These are phyloP conservation scores for Stygiomarasmius scandens DNA, from an alignment of 1,284 basidiomycete species.

Conservation along the genomic window DNA sequence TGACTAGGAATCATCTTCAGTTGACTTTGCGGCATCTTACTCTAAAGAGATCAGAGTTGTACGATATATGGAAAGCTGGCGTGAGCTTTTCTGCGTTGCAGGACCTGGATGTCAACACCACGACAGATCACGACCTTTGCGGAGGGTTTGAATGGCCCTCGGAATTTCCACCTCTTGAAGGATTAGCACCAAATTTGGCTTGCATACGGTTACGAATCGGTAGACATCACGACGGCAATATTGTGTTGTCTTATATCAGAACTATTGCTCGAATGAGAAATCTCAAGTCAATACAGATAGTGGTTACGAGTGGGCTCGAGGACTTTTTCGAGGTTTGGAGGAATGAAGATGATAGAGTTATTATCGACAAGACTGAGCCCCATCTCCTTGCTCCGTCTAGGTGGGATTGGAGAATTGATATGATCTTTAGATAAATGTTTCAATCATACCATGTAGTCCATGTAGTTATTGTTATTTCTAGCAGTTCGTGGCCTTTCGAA, in stretches of 20 bases:
- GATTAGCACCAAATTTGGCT: background rate
- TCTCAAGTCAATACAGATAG: background rate
- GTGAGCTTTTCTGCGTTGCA: background rate
- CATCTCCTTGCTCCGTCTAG: no score
- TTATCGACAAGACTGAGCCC: no score
- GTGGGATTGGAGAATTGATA: no score
- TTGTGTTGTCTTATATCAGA: background rate
- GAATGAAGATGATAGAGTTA: background rate
- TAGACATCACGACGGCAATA: background rate
- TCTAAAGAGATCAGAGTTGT: background rate
- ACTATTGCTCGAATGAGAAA: background rate
- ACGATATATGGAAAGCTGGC: background rate
- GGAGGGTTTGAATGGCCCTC: no score
- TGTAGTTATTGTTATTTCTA: no score
- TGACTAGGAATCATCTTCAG: background rate
- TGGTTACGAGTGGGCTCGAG: background rate
- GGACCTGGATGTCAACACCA: background rate
- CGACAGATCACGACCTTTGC: background rate
- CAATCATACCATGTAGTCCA: no score
- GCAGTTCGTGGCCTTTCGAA: no score
- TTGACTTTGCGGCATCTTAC: background rate
- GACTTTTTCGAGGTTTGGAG: background rate
- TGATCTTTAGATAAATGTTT: no score
- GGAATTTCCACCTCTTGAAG: background rate
- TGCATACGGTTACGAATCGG: background rate